Percentiles rank a stretch among this genome's conserved stretches.
Conservation (phyloP, 768 basidiomycete genomes). For the Krasilnikovozyma curviuscula region DNA sequence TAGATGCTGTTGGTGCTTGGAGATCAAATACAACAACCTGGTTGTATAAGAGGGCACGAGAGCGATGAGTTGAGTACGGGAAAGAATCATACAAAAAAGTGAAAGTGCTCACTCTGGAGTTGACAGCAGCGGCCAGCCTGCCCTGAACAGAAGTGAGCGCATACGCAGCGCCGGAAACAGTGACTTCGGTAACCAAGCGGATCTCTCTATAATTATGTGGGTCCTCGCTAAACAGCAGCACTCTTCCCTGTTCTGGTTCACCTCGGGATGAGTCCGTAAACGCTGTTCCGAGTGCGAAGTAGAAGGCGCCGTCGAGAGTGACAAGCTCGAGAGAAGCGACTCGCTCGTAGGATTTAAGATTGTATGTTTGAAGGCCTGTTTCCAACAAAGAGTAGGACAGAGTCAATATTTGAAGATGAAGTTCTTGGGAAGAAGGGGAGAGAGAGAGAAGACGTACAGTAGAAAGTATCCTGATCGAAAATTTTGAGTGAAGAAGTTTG, state of each 20-base stretch:
- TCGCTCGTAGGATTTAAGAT: constrained; percentile 1
- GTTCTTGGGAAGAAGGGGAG: not conserved
- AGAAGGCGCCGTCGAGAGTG: constrained; percentile 1
- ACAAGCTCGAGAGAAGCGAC: constrained; percentile 8
- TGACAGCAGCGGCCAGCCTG: constrained; percentile 48
- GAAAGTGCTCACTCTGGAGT: constrained; percentile 48
- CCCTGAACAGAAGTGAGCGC: constrained; percentile 35
- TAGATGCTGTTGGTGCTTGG: not conserved
- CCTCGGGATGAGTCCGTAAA: constrained; percentile 1
- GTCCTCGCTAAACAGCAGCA: constrained; percentile 32
- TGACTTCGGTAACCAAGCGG: constrained; percentile 29
- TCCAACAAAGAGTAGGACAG: not conserved
- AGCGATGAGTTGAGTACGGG: not conserved
- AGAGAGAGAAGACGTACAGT: constrained; percentile 31
- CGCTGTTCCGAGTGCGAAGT: constrained; percentile 31
- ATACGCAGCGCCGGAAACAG: constrained; percentile 50
- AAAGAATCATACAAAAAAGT: not conserved
- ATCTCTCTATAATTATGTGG: constrained; percentile 20
- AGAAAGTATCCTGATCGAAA: constrained; percentile 44
- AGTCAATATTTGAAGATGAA: not conserved
- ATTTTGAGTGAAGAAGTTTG: constrained; percentile 43
- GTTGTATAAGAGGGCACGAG: not conserved
- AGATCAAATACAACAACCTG: not conserved
- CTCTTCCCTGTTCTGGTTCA: constrained; percentile 33
- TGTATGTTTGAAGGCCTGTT: not conserved